Evolutionary conservation across 2,329 filamentous ascomycete species (phyloP).

Genomic region (Botrytis pseudocinerea): DNA sequence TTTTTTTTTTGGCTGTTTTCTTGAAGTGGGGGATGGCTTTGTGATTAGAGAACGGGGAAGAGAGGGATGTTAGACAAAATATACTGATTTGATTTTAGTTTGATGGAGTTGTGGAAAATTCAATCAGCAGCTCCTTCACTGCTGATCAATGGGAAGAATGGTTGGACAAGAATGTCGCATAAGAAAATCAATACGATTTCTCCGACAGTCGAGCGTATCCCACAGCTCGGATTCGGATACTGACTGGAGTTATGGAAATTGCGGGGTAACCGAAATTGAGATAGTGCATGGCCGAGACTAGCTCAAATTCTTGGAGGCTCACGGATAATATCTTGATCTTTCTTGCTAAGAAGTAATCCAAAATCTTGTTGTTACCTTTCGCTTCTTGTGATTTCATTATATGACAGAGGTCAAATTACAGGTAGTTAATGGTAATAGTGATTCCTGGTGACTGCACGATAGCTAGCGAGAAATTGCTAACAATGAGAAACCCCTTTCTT

Average conservation of each 20-base stretch:
- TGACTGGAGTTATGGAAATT: background rate
- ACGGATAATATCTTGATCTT: background rate
- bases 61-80: background rate
- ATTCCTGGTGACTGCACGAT: background rate
- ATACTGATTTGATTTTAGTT: slow-evolving; percentile 46
- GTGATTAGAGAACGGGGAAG: background rate
- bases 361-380: background rate
- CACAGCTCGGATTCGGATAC: background rate
- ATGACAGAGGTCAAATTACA: background rate
- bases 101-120: slow-evolving; percentile 77
- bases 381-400: background rate
- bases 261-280: background rate
- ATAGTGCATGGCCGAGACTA: background rate
- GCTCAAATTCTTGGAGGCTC: background rate
- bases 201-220: background rate
- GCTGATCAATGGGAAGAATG: slow-evolving; percentile 75
- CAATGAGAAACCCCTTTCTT: background rate
- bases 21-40: too few species aligned
- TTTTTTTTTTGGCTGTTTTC: too few species aligned
- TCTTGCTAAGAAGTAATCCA: background rate
- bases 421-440: background rate
- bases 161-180: slow-evolving; percentile 21
- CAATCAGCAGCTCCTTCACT: slow-evolving; percentile 77
- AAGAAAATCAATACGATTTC: background rate
- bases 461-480: background rate